Evolutionary conservation across 352 stramenopile species (phyloP), one percentile per base, ranked within the genome.

Genomic region (Globisporangium abappressorium): DNA sequence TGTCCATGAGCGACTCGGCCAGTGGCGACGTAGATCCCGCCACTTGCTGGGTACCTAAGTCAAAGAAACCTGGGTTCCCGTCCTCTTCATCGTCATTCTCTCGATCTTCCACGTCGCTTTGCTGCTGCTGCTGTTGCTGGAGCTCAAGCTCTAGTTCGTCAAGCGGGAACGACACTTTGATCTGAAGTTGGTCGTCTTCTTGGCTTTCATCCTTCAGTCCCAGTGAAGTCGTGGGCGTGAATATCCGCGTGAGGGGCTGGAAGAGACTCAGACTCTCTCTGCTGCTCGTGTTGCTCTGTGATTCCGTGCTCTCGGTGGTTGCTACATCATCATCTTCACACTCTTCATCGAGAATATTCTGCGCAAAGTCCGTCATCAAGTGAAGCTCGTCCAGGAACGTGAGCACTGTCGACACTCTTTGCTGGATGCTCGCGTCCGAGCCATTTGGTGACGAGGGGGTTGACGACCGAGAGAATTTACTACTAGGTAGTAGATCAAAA

Each of bases 341-440:
- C 57, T 90, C 81, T 62, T 89, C 79, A 20, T 81, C 75, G 8
- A 92, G 58, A 53, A 89, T 84, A 5, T 65, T 85, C 60, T 89
- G 80, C 7, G 83, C 83, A 62, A 89, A 90, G 33, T 87, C 74
- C 0, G 80, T 68, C 65, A 92, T 79, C 14, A 83, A 57, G 15
- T 76, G 74, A 2, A 92, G 68, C 62, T 92, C 83, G 14, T 90
- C 80, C 6, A 86, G 66, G 60, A 92, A 90, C n/a, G 68, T 55
- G 12, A 87, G 57, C 3, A 90, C 71, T 0, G 73, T 65, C 14
- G 65, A 34, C 9, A 83, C 76, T 51, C 79, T 81, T 56, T 67
- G 66, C 15, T 75, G 70, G n/a, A 85, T 57, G 20, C 15, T 26
- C 15, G 57, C 8, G 14, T 11, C 15, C 22, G 12, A 24, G 15